Percentiles rank a stretch among this genome's conserved stretches.
phyloP scores from a whole-genome alignment of 108 stramenopile genomes.

The Epithemia pelagica region DNA sequence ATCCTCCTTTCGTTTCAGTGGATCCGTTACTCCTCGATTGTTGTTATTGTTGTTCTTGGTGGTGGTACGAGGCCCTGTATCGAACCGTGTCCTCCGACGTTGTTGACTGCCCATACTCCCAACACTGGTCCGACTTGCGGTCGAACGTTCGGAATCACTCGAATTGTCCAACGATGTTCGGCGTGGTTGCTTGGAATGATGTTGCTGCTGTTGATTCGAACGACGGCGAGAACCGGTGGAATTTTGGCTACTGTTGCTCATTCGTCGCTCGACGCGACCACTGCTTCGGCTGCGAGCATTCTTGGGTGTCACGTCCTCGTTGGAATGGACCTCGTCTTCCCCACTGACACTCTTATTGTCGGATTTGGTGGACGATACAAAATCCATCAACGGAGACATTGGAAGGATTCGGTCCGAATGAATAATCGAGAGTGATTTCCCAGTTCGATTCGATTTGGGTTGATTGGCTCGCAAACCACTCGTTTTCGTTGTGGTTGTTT shows the following conservation, averaged over 20 bases:
- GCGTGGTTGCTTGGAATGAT: too few species aligned
- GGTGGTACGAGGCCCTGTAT: too few species aligned
- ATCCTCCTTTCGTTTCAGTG: background rate
- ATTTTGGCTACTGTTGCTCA: background rate
- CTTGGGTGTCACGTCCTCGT: background rate
- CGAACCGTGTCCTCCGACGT: too few species aligned
- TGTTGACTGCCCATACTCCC: background rate
- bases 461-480: constrained; percentile 22
- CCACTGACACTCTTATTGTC: background rate
- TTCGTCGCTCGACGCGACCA: background rate
- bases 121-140: too few species aligned
- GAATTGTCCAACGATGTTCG: background rate
- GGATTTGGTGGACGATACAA: background rate
- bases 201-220: background rate
- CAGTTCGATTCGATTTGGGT: constrained; percentile 29
- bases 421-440: constrained; percentile 55
- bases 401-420: constrained; percentile 45
- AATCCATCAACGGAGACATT: constrained; percentile 38
- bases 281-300: background rate
- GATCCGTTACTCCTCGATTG: background rate
- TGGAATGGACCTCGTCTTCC: background rate
- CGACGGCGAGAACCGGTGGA: background rate
- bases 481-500: background rate
- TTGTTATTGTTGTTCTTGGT: background rate
- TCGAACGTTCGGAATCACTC: background rate